Percentiles rank a stretch among this genome's conserved stretches.
phyloP scores from a whole-genome alignment of 2,329 filamentous ascomycete genomes.

The Botrytis porri region DNA sequence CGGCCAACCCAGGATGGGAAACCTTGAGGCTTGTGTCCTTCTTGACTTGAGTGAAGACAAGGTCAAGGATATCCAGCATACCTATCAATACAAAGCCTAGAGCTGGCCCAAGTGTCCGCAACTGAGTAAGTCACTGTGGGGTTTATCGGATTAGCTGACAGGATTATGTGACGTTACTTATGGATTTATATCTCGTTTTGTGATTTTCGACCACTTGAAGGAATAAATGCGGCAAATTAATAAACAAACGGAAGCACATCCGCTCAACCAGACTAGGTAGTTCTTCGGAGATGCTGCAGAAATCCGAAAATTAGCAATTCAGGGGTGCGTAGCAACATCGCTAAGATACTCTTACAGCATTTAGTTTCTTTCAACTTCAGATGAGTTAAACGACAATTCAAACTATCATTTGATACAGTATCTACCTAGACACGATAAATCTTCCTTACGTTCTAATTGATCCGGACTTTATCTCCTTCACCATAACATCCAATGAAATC shows the following conservation, averaged over 20 bases:
- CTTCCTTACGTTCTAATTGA: not conserved
- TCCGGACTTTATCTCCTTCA: not conserved
- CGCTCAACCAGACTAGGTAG: not conserved
- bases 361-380: not conserved
- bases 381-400: not conserved
- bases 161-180: slow-evolving; percentile 11
- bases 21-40: not conserved
- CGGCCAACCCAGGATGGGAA: not conserved
- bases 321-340: not conserved
- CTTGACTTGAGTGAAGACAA: slow-evolving; percentile 2
- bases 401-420: not conserved
- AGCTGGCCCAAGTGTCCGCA: slow-evolving; percentile 13
- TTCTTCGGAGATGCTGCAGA: not conserved
- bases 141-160: slow-evolving; percentile 4
- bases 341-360: not conserved
- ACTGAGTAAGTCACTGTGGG: slow-evolving; percentile 8
- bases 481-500: not conserved
- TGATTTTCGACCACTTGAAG: not conserved
- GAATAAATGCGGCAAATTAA: not conserved
- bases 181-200: not conserved
- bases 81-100: slow-evolving; percentile 17
- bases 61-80: slow-evolving; percentile 1
- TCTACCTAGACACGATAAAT: not conserved
- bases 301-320: not conserved
- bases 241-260: not conserved